Conservation (phyloP, 352 stramenopile genomes). For the Halophytophthora batemanensis region DNA sequence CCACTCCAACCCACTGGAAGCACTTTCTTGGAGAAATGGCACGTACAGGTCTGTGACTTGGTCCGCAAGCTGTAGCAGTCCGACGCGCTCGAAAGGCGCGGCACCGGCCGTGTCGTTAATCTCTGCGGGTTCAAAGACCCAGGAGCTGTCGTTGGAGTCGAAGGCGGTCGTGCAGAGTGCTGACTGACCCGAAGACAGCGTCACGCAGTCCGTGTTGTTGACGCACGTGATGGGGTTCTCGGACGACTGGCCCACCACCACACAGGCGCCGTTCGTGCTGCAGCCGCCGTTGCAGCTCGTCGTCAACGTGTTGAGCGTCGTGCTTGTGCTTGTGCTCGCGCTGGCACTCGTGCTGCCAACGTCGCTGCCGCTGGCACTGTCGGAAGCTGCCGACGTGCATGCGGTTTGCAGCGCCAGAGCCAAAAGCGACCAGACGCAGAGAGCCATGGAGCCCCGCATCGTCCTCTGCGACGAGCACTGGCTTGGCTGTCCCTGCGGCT, state of each 20-base stretch:
- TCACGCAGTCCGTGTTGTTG: conserved; percentile 67
- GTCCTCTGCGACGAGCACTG: too few species aligned
- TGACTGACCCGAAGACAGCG: conserved; percentile 60
- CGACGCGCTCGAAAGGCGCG: conserved; percentile 65
- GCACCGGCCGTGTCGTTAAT: conserved; percentile 44
- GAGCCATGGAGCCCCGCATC: too few species aligned
- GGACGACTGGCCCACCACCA: conserved; percentile 60
- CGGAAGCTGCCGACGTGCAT: background rate
- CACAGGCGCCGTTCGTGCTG: conserved; percentile 52
- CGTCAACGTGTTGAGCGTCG: conserved; percentile 65
- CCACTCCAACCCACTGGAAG: background rate
- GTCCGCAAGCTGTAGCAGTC: conserved; percentile 56
- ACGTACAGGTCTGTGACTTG: conserved; percentile 44
- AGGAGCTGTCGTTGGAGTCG: conserved; percentile 25
- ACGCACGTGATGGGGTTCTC: conserved; percentile 67
- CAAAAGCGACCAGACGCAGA: too few species aligned
- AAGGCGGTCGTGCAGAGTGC: conserved; percentile 69
- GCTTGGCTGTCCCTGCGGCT: too few species aligned
- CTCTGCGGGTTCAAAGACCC: conserved; percentile 54
- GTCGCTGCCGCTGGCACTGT: conserved; percentile 5
- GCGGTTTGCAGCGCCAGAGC: too few species aligned
- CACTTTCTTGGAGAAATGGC: background rate
- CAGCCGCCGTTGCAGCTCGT: conserved; percentile 76
- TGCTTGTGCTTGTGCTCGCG: conserved; percentile 1
- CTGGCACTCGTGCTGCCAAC: background rate